Base-by-base conservation (phyloP, 495 filamentous ascomycete genomes). In the Cudoniella acicularis region DNA sequence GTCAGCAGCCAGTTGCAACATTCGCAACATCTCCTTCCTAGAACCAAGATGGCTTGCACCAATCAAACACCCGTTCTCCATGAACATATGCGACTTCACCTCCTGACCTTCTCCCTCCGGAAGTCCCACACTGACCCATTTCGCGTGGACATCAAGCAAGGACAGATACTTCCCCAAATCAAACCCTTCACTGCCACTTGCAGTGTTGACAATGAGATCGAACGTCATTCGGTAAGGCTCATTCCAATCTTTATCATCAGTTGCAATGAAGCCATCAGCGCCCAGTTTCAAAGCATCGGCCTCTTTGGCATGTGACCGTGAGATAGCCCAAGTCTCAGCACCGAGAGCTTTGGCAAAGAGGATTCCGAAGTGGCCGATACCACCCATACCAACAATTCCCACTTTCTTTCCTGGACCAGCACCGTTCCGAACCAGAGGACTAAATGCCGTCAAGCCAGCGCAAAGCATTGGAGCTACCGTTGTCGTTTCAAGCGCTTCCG, bases 381-480 rank as follows among this genome's bases (percentile, higher is more conserved):
- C 87, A 22, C 87, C 86, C 1, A 80, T 56, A 1, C 78, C 78
- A n/a, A 93, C 83, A 49, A 91, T 83, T 36, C 79, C 89, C 13
- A 92, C 85, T 69, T 88, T 89, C 73, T 88, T 89, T 13, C 87
- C 87, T 0, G 85, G 83, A 0, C 85, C 84, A 41, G 77, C 77
- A 18, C 84, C 85, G 67, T 87, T 83, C 20, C 87, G 81, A 46
- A 87, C 83, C 2, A 96, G 75, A 0, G 90, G 90, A 30, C 82
- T 86, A 73, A 85, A 95, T 23, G 82, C 83, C 0, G 91, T 95
- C 43, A 93, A 70, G 42, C 91, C 91, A 27, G 89, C 91, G 69
- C 91, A 95, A 63, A 94, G 77, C 89, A 94, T 93, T 1, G 89
- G 91, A 16, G 90, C 91, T 0, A 86, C 89, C 20, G 82, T 64